Base-by-base conservation (phyloP, 805 yeast species). In the Kuraishia floccosa region DNA sequence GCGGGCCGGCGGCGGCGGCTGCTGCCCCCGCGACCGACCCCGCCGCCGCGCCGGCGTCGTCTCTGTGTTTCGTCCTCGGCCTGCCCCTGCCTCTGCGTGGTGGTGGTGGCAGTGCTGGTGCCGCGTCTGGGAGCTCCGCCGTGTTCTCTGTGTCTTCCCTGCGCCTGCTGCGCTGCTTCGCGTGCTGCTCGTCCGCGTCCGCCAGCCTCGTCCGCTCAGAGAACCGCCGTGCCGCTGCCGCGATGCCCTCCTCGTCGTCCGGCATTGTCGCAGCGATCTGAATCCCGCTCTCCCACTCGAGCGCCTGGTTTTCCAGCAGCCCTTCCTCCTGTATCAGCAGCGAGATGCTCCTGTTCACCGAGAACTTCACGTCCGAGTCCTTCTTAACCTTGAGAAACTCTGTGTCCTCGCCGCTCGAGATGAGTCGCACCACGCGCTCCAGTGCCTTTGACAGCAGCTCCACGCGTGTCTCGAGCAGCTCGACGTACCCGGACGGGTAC, bases 401-500 rank as follows among this genome's bases (percentile, higher is more conserved):
- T 8, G 36, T 13, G 18, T 31, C 34, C 16, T 24, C 30, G 14
- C 34, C 37, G 13, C 27, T 29, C 3, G 42, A 41, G 18, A 51
- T 45, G 36, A 54, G 30, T 28, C 46, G 48, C n/a, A 54, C 43
- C 15, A 56, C 32, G 30, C 63, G 65, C 34, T 71, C 65, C 28
- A 76, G 46, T 2, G 74, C 54, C 39, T 61, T 61, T 30, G 72
- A 65, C 15, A 76, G 52, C 25, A 76, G 50, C 28, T 65, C 69
- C 24, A 72, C 47, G 28, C 82, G 47, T 17, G 75, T 68, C 39
- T 76, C 82, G 23, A 76, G 52, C 32, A 76, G 50, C 40, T 76
- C 83, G 8, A 75, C 77, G 39, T 76, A 75, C 5, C 77, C 79
- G 25, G 53, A 49, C 2, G 81, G 75, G 38, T 72, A 73, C 17